Base-by-base conservation (phyloP, 2,329 filamentous ascomycete genomes). In the Huntiella omanensis region DNA sequence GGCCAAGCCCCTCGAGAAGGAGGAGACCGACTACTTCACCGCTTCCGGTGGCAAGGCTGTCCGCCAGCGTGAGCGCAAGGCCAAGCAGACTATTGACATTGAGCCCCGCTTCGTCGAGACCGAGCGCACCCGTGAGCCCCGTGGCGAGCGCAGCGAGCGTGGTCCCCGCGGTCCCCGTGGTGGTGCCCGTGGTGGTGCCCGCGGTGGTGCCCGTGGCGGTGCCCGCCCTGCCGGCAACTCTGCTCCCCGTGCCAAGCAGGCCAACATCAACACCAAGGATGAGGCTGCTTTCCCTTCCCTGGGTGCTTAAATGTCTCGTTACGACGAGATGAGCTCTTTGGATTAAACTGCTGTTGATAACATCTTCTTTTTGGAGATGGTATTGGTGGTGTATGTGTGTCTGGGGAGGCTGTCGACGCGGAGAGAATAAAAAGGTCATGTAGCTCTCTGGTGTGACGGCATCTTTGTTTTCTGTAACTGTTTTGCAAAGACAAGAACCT, bases 31-130 rank as follows among this genome's bases (percentile, higher is more conserved):
- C 56, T 95, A 83, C 75, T 80, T 94, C 60, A 66, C 80, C 58
- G 77, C 72, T 56, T 64, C 71, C 54, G 71, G 69, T 52, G 80
- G 80, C 67, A 95, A 95, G 80, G 65, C 76, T 62, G 71, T 75
- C 70, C 83, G 83, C 60, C 77, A 88, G 70, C 84, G 85, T 61
- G 81, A 88, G 71, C 81, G 82, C 69, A 91, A 91, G 76, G 75
- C 82, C 68, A 95, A 95, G 80, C 76, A 83, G 64, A 65, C 82
- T 61, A 63, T 96, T 57, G 85, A 93, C 59, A 83, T 95, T 54
- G 87, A 94, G 64, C 77, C 86, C 68, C 75, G 82, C 60, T 85
- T 73, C 62, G 71, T 83, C 56, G 83, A 88, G 68, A 70, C 73
- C 50, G 71, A 77, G 55, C 74, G 76, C 53, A 64, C 69, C 49